Evolutionary conservation across 2,329 filamentous ascomycete genomes (phyloP), one percentile per base, ranked within the genome.

Genomic region (Fulvia fulva): DNA sequence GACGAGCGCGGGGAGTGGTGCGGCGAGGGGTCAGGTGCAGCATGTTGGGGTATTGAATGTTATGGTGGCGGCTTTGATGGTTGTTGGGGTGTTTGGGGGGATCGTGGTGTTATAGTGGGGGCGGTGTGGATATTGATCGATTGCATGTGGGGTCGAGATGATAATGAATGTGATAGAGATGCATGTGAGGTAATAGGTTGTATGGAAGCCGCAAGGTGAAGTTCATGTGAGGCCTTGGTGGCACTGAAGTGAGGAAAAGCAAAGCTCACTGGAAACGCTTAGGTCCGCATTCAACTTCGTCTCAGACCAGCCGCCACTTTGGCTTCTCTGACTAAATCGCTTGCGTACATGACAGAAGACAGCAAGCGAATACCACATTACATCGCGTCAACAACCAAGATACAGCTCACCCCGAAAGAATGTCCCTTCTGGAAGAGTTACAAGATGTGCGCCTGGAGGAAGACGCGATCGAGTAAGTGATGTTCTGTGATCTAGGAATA

Each of bases 41-140:
- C 5, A 28, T 32, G 53, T 56, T 9, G 53, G 44, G 16, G 37
- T 56, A 25, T 45, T 41, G 22, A 41, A 49, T 23, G n/a, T 45
- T 3, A 22, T 46, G 23, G 46, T 50, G 26, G 30, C 26, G 45
- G 53, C 22, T 2, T 51, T 56, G 53, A 28, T 46, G 22, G 25
- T 46, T 22, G 19, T 43, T 6, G 45, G 28, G 37, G 45, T 30
- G 12, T 51, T 50, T 26, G 45, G 53, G 19, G 51, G n/a, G 34
- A 53, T 53, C 37, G 51, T 28, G 23, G 51, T 37, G 41, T 51
- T 58, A 51, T 54, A 47, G 43, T 11, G 14, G 7, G 6, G 44
- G 19, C 9, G 22, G 19, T 12, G 26, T 14, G 49, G n/a, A 19
- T 32, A 12, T 51, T n/a, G 9, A 7, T 41, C 6, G 8, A n/a